Evolutionary conservation across 371 early-diverging fungal genomes (phyloP).

Genomic region (Syncephalastrum contaminatum): DNA sequence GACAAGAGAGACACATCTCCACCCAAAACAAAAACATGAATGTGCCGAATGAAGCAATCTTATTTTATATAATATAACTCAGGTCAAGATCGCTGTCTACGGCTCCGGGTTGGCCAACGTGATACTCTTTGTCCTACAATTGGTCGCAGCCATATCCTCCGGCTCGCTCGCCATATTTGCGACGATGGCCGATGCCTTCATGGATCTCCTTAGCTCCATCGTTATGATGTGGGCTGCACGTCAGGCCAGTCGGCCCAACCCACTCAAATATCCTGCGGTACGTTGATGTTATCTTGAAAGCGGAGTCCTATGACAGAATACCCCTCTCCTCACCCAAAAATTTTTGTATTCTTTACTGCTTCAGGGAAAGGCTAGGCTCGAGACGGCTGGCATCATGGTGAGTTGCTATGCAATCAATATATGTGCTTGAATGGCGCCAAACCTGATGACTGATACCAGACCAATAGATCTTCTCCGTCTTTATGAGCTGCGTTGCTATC

Average conservation of each 20-base stretch:
- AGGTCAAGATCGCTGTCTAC: conserved; percentile 84
- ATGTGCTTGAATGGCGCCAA: too few species aligned
- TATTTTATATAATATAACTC: too few species aligned
- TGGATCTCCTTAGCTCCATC: conserved; percentile 80
- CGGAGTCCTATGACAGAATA: not conserved
- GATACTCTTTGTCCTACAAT: conserved; percentile 75
- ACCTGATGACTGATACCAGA: not conserved
- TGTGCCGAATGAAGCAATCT: not conserved
- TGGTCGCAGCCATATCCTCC: conserved; percentile 82
- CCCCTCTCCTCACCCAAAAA: too few species aligned
- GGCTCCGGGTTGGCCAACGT: conserved; percentile 84
- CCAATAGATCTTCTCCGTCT: conserved; percentile 61
- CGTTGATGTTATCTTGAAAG: not conserved
- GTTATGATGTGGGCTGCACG: conserved; percentile 68
- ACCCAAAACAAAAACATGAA: not conserved
- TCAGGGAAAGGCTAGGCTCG: conserved; percentile 83
- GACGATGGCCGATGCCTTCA: conserved; percentile 91
- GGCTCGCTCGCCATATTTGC: conserved; percentile 88
- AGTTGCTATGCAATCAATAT: not conserved
- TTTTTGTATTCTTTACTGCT: conserved; percentile 1
- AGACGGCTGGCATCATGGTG: conserved; percentile 94
- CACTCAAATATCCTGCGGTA: conserved; percentile 79
- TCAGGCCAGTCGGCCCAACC: conserved; percentile 62
- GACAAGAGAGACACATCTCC: not conserved
- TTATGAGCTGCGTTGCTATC: conserved; percentile 90